Evolutionary conservation across 1,139 yeast species (phyloP).

Genomic region (Pichia cactophila): DNA sequence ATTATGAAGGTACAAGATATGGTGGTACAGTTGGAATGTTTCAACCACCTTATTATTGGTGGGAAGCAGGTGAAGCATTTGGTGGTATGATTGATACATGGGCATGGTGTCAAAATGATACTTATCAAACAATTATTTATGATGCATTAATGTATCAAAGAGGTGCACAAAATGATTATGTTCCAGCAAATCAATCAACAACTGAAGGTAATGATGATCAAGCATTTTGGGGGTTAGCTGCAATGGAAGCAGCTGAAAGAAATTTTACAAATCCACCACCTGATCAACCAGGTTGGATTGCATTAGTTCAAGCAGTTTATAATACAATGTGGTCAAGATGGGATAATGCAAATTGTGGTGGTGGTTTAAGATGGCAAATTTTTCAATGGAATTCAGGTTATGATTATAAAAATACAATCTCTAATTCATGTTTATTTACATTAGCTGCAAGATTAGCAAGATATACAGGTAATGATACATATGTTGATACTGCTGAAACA

Average conservation of each 20-base stretch:
- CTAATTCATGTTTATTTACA: constrained; percentile 86
- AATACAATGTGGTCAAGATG: constrained; percentile 86
- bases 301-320: constrained; percentile 72
- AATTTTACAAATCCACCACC: constrained; percentile 69
- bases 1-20: constrained; percentile 52
- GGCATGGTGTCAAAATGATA: constrained; percentile 53
- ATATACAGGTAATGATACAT: constrained; percentile 59
- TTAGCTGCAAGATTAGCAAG: constrained; percentile 82
- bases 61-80: constrained; percentile 91
- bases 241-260: constrained; percentile 83
- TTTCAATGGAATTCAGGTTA: constrained; percentile 93
- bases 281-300: constrained; percentile 61
- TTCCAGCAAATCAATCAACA: constrained; percentile 67
- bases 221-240: constrained; percentile 94
- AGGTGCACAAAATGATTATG: constrained; percentile 60
- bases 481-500: constrained; percentile 55
- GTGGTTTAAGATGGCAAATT: constrained; percentile 96
- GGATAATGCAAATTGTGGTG: constrained; percentile 68
- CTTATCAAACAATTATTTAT: constrained; percentile 48
- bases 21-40: constrained; percentile 76
- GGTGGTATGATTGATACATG: constrained; percentile 68
- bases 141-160: constrained; percentile 56
- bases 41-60: constrained; percentile 77
- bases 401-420: constrained; percentile 82
- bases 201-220: constrained; percentile 97